Evolutionary conservation across 148 eudicot genomes (phyloP), one percentile per base, ranked within the genome.

Genomic region (Cornus controversa): DNA sequence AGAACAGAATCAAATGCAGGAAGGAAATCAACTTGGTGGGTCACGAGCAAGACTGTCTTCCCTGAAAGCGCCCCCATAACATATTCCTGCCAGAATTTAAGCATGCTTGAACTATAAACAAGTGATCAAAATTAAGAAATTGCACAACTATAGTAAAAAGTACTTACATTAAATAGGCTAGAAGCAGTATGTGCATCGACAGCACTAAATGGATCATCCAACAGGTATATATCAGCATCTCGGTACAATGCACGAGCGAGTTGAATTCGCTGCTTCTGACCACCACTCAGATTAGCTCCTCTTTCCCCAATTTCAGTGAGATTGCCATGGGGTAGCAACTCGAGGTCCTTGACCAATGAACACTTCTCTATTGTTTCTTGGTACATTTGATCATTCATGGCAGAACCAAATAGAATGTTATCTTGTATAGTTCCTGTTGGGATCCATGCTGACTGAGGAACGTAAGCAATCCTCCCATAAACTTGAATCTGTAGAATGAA

Each of bases 141-240:
- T 3, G 37, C 14, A 26, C 22, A 1, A 66, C 11, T 26, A 1
- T 27, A 7, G 23, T 0, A 53, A 42, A 64, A 20, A 4, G n/a
- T 27, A 18, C n/a, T 69, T 27, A 75, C 82, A 75, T 80, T 75
- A 68, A 80, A 80, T 29, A 80, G 34, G 45, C 75, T 75, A 9
- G 79, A 63, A 24, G 82, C 82, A 8, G 82, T 80, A 29, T 75
- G 79, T 5, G 79, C 82, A 70, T 80, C 82, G 10, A 80, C 82
- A 10, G 79, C 82, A 47, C 82, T 80, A 70, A 80, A 80, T 25
- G 82, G 82, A 64, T 80, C 82, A 63, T 80, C 79, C 79, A 80
- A 27, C 16, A 80, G 69, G 24, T 80, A 80, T 34, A 75, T 23
- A 80, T 80, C 79, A 5, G 75, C 75, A 70, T 80, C 68, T n/a